These are phyloP conservation scores for Argentina anserina DNA, from an alignment of 306 rosid genomes.

Conservation along the genomic window DNA sequence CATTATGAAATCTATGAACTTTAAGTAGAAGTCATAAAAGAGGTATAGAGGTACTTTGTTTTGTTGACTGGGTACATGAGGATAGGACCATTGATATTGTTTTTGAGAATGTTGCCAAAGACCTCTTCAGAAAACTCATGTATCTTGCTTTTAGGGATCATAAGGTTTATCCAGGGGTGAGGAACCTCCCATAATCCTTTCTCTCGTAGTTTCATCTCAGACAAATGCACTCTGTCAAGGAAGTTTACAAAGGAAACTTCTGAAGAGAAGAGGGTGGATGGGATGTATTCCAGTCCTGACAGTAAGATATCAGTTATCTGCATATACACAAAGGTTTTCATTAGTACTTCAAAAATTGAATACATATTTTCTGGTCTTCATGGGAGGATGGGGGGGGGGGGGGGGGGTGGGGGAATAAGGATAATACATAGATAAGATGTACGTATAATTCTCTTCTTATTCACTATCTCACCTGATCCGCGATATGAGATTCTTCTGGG, in stretches of 20 bases:
- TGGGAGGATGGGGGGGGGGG: background rate
- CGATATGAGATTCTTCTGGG: constrained; percentile 47
- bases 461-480: constrained; percentile 54
- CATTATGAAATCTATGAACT: background rate
- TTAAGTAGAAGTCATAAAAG: background rate
- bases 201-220: constrained; percentile 59
- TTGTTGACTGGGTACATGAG: constrained; percentile 89
- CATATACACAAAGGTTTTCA: constrained; percentile 22
- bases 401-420: too few relatives aligned
- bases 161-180: constrained; percentile 93
- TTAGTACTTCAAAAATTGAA: background rate
- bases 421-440: too few relatives aligned
- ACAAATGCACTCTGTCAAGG: constrained; percentile 80
- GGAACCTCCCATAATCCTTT: constrained; percentile 89
- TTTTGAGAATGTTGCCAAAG: constrained; percentile 67
- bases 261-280: constrained; percentile 64
- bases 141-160: constrained; percentile 67
- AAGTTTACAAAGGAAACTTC: constrained; percentile 82
- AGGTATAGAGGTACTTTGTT: constrained; percentile 54
- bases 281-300: constrained; percentile 55
- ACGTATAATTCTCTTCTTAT: too few relatives aligned
- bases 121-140: constrained; percentile 55
- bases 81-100: constrained; percentile 77
- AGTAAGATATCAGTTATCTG: constrained; percentile 64
- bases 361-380: background rate